Conservation (phyloP, 208 protist genomes). For the Leishmania major region DNA sequence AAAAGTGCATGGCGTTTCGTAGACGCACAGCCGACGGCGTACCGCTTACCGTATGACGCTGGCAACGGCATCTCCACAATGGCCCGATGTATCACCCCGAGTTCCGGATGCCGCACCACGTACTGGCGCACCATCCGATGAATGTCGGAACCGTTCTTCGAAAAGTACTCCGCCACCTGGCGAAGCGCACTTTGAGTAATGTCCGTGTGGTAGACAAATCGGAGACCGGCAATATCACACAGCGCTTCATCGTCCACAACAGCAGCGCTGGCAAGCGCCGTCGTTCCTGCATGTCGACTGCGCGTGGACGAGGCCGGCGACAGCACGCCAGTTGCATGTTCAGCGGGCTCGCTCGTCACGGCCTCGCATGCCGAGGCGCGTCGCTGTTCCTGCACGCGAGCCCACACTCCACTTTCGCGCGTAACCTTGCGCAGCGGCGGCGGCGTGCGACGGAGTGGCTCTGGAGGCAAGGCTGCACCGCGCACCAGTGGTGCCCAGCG, state of each 20-base stretch:
- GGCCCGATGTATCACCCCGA: slow-evolving; percentile 74
- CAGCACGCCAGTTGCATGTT: not conserved
- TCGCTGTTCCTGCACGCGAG: slow-evolving; percentile 33
- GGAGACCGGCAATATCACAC: slow-evolving; percentile 62
- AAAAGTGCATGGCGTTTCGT: slow-evolving; percentile 52
- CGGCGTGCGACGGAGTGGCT: slow-evolving; percentile 31
- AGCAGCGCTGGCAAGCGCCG: not conserved
- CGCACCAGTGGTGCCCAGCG: slow-evolving; percentile 56
- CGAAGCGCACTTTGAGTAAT: slow-evolving; percentile 26
- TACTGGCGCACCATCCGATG: slow-evolving; percentile 73
- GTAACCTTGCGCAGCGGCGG: slow-evolving; percentile 81
- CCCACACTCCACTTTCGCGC: slow-evolving; percentile 53
- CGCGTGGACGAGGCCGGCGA: not conserved
- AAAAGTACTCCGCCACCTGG: slow-evolving; percentile 34
- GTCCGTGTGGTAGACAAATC: slow-evolving; percentile 53
- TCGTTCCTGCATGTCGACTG: not conserved
- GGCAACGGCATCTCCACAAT: slow-evolving; percentile 75
- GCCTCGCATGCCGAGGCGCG: not conserved
- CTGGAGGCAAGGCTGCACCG: slow-evolving; percentile 27
- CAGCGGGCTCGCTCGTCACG: not conserved
- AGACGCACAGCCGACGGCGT: slow-evolving; percentile 69
- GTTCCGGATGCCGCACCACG: slow-evolving; percentile 35
- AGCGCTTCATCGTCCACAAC: slow-evolving; percentile 64
- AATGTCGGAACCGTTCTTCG: slow-evolving; percentile 49
- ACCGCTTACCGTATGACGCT: slow-evolving; percentile 47